Conservation (phyloP, 495 filamentous ascomycete genomes). For the Xylaria sp. region DNA sequence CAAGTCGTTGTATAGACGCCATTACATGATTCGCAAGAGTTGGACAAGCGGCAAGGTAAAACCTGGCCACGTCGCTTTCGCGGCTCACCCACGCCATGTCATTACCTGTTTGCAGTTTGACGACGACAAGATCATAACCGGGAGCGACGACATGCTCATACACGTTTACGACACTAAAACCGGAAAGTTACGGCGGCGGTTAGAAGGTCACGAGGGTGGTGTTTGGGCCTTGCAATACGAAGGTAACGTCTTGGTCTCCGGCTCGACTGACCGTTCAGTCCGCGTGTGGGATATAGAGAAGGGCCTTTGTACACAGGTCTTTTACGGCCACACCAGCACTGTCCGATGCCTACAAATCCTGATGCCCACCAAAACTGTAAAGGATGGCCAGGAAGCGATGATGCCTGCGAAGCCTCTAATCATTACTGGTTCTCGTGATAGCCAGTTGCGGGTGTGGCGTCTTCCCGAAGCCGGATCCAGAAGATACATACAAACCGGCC, state of each 20-base stretch:
- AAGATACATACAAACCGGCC: constrained; percentile 75
- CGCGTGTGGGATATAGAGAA: constrained; percentile 97
- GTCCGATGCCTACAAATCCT: constrained; percentile 96
- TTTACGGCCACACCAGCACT: constrained; percentile 96
- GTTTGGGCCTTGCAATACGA: constrained; percentile 98
- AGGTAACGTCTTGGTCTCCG: constrained; percentile 92
- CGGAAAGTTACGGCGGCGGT: constrained; percentile 77
- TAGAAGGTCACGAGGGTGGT: constrained; percentile 94
- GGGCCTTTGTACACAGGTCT: constrained; percentile 89
- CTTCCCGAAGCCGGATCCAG: constrained; percentile 81
- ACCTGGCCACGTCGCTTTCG: constrained; percentile 94
- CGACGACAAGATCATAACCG: constrained; percentile 95
- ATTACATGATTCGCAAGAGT: constrained; percentile 83
- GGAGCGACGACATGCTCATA: constrained; percentile 97
- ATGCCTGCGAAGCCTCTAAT: constrained; percentile 93
- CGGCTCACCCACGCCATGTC: constrained; percentile 93
- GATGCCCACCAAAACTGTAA: constrained; percentile 76
- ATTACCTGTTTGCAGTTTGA: constrained; percentile 98
- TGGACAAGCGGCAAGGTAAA: constrained; percentile 89
- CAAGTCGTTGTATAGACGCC: constrained; percentile 94
- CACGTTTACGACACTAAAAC: constrained; percentile 99
- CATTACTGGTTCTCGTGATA: constrained; percentile 96
- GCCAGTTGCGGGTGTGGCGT: constrained; percentile 93
- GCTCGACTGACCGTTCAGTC: constrained; percentile 94
- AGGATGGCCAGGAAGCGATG: constrained; percentile 79